Base-by-base conservation (phyloP, 2,329 filamentous ascomycete genomes). In the Colletotrichum trifolii region DNA sequence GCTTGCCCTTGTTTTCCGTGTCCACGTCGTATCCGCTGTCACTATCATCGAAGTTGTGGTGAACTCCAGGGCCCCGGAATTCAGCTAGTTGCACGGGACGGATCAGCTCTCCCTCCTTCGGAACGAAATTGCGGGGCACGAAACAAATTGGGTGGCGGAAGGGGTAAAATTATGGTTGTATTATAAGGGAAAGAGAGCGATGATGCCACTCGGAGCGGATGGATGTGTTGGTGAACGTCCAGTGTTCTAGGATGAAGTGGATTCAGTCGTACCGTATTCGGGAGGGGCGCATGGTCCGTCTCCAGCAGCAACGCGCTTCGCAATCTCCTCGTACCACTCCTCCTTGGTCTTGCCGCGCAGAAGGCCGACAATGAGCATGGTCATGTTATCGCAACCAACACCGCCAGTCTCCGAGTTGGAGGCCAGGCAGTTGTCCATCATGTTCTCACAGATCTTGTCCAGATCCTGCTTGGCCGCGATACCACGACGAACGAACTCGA, bases 361-460 rank as follows among this genome's bases (percentile, higher is more conserved):
- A 76, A 99, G 89, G 71, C 91, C 96, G 74, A 99, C 83, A 70
- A 99, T 87, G 72, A 91, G 84, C 91, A 99, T 98, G 71, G 96
- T 99, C 96, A 99, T 99, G 85, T 99, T 99, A 83, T 99, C 96
- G 79, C 96, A 99, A 67, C 96, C 96, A 67, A 99, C 95, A 69
- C 96, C 96, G 60, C 96, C 96, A 38, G 95, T 97, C 81, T 99
- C 96, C 71, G 94, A 97, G 86, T 97, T 98, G 67, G 94, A 97
- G 45, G 96, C 94, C 70, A 99, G 85, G 77, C 96, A 99, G 83
- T 98, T 99, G 84, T 99, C 95, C 96, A 99, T 99, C 93, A 99
- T 97, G 83, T 99, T 99, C 82, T 99, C 96, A 79, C 95, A 98
- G 74, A 99, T 98, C 77, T 92, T 92, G 60, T 94, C 89, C 55